These are phyloP conservation scores for Sarcomyxa edulis DNA, from an alignment of 768 basidiomycete genomes.

Conservation along the genomic window DNA sequence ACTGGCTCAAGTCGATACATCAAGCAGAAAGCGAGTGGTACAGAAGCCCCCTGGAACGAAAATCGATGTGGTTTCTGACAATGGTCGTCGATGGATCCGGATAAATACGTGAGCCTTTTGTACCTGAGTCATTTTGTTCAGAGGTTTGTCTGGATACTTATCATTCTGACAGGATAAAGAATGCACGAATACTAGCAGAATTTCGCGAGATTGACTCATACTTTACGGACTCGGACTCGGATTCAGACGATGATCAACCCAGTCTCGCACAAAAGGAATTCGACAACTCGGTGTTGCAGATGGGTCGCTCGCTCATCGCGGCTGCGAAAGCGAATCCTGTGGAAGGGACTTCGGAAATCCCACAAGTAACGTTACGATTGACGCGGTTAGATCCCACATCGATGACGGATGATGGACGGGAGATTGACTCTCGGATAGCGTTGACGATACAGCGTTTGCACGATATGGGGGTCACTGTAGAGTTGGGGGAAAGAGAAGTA, in stretches of 20 bases:
- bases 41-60: conserved; percentile 44
- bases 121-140: neutral
- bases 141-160: neutral
- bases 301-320: conserved; percentile 60
- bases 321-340: conserved; percentile 60
- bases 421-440: conserved; percentile 50
- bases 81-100: conserved; percentile 75
- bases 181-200: conserved; percentile 70
- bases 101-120: conserved; percentile 86
- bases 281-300: conserved; percentile 69
- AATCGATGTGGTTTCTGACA: conserved; percentile 76
- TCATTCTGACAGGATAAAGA: conserved; percentile 54
- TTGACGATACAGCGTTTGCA: conserved; percentile 51
- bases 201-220: conserved; percentile 85
- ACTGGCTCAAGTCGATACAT: conserved; percentile 11
- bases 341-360: conserved; percentile 30
- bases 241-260: conserved; percentile 42
- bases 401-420: conserved; percentile 17
- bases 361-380: conserved; percentile 55
- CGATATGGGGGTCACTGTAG: conserved; percentile 60
- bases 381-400: conserved; percentile 57
- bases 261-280: conserved; percentile 46
- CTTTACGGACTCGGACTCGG: conserved; percentile 52
- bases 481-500: conserved; percentile 57
- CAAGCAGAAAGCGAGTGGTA: conserved; percentile 13